These are phyloP conservation scores for Apodospora peruviana DNA, from an alignment of 495 filamentous ascomycete genomes.

Conservation along the genomic window DNA sequence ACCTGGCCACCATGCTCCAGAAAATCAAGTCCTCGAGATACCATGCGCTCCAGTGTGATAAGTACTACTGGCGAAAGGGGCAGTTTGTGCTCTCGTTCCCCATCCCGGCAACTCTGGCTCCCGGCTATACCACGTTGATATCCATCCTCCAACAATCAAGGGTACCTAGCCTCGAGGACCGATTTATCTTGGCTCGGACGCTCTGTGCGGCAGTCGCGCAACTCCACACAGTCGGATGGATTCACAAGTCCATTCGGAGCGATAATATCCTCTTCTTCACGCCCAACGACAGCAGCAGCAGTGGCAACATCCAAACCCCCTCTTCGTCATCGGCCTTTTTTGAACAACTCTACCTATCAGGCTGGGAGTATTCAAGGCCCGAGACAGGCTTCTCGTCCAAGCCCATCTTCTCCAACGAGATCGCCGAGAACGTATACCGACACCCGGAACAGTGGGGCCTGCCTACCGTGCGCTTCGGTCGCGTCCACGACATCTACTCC, in stretches of 20 bases:
- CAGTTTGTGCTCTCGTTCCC: too few species aligned
- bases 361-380: background rate
- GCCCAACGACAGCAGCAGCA: background rate
- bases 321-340: background rate
- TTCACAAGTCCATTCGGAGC: constrained; percentile 4
- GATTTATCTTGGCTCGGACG: background rate
- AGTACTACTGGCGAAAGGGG: too few species aligned
- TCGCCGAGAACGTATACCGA: background rate
- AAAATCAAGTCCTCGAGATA: too few species aligned
- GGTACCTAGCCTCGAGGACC: background rate
- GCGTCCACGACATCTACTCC: constrained; percentile 54
- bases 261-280: constrained; percentile 3
- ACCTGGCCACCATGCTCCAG: too few species aligned
- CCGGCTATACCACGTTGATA: too few species aligned
- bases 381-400: background rate
- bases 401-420: background rate
- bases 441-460: background rate
- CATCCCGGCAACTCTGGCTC: too few species aligned
- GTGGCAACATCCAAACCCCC: too few species aligned
- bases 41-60: too few species aligned
- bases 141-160: too few species aligned
- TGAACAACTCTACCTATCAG: background rate
- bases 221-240: constrained; percentile 1
- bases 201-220: background rate
- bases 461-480: background rate